Percentiles rank a stretch among this genome's conserved stretches.
These are phyloP conservation scores for Apiotrichum sp. DNA, from an alignment of 1,284 basidiomycete species.

Conservation along the genomic window DNA sequence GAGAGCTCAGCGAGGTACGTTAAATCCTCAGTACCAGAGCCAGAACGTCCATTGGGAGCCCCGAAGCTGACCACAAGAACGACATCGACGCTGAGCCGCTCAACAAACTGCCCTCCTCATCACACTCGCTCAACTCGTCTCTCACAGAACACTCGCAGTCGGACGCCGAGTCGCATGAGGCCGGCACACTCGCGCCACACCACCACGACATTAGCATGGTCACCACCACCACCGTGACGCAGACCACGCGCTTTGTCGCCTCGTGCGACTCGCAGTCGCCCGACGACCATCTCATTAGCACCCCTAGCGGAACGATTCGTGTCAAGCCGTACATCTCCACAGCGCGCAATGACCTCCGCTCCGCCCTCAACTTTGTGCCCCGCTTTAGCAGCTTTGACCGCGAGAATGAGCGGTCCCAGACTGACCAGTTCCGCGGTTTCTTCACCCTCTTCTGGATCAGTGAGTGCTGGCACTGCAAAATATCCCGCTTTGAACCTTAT, in stretches of 20 bases:
- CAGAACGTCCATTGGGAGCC: too few relatives aligned
- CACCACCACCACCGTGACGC: conserved; percentile 1
- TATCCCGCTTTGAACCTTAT: too few relatives aligned
- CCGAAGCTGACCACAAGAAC: too few relatives aligned
- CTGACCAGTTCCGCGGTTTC: conserved; percentile 87
- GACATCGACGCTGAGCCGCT: too few relatives aligned
- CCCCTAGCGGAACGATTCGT: conserved; percentile 33
- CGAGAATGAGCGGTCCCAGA: conserved; percentile 60
- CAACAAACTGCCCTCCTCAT: too few relatives aligned
- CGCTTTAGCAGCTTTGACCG: conserved; percentile 78
- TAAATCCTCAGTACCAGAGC: too few relatives aligned
- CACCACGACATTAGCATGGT: background rate
- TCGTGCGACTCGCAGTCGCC: background rate
- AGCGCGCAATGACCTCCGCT: conserved; percentile 45
- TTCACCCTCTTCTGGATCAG: conserved; percentile 79
- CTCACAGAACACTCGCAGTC: background rate
- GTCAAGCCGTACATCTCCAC: conserved; percentile 42
- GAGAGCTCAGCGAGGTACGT: too few relatives aligned
- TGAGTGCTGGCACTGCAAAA: conserved; percentile 18
- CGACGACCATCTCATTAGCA: conserved; percentile 22
- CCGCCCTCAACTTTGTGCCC: conserved; percentile 74
- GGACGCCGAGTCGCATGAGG: background rate
- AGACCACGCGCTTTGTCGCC: background rate
- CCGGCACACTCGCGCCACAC: background rate
- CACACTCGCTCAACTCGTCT: background rate